phyloP scores from a whole-genome alignment of 768 basidiomycete genomes.

The Lactarius vividus region DNA sequence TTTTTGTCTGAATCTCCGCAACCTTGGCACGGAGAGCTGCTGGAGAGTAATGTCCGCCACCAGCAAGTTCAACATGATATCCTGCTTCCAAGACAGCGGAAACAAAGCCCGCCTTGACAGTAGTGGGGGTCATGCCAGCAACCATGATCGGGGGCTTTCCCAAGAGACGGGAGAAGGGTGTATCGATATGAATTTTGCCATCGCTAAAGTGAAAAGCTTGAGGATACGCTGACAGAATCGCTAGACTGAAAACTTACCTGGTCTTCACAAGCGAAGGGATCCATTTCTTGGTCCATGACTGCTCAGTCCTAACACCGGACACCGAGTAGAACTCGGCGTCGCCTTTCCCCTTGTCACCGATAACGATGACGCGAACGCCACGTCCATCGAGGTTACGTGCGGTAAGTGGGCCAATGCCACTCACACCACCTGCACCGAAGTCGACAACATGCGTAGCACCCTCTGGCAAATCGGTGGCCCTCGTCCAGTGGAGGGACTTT shows the following conservation, averaged over 20 bases:
- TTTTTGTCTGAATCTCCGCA: constrained; percentile 82
- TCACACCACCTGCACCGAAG: constrained; percentile 93
- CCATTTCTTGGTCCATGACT: constrained; percentile 91
- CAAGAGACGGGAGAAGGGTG: constrained; percentile 91
- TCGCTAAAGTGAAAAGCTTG: constrained; percentile 53
- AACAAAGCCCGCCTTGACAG: constrained; percentile 94
- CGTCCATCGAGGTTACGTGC: constrained; percentile 90
- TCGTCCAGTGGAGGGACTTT: constrained; percentile 87
- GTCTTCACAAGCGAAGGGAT: constrained; percentile 85
- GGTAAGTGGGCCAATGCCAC: constrained; percentile 90
- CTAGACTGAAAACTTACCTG: constrained; percentile 47
- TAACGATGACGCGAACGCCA: constrained; percentile 85
- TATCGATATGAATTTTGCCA: constrained; percentile 90
- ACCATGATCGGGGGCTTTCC: constrained; percentile 99
- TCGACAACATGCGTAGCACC: constrained; percentile 93
- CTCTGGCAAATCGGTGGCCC: constrained; percentile 86
- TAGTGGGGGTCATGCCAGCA: constrained; percentile 98
- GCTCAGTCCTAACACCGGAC: constrained; percentile 65
- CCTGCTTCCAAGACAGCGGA: constrained; percentile 90
- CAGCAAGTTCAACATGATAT: constrained; percentile 95
- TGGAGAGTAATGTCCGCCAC: constrained; percentile 95
- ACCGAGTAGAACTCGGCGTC: constrained; percentile 82
- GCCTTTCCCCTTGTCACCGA: constrained; percentile 88
- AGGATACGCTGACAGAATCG: not conserved
- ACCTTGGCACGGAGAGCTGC: constrained; percentile 87